Base-by-base conservation (phyloP, 768 basidiomycete species). In the Hebeloma cylindrosporum region DNA sequence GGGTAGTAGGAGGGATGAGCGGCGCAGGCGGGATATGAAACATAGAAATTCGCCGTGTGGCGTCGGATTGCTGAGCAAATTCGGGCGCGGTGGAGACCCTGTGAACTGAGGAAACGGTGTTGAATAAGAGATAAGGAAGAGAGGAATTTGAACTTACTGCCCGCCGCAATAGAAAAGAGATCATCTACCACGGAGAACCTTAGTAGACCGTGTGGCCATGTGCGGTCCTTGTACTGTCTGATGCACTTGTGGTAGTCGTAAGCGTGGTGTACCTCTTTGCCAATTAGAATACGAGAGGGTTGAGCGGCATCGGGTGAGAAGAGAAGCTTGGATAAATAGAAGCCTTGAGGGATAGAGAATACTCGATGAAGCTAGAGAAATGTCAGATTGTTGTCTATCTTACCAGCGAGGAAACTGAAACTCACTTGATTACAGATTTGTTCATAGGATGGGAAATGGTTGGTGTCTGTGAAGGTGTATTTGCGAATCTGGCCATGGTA, bases 401-500 rank as follows among this genome's bases (percentile, higher is more conserved):
- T 22, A 22, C 25, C 20, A 47, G 20, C 31, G 34, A 43, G 46
- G 30, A 18, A 45, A 18, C 14, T 39, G 39, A 50, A 37, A 62
- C 75, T 29, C 62, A 85, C 87, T 75, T 89, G 82, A 44, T 69
- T 65, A 55, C 72, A 73, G 29, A 90, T 70, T 51, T 85, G 70
- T 2, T 75, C 63, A 57, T 77, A 88, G 1, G 79, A 64, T 33
- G 88, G 88, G 56, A 90, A 87, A 13, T 67, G 54, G 29, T 64
- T 58, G n/a, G 61, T 62, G 5, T 73, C 69, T 13, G 69, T 50
- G 51, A 88, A 85, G 2, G 77, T 67, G 53, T 86, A 72, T 54
- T 78, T 86, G 56, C 88, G 78, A 45, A 79, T 86, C 61, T 89
- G 84, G 22, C 68, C 66, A 43, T 75, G 69, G 61, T 87, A 88